Base-by-base conservation (phyloP, 2,329 filamentous ascomycete genomes). In the Aureobasidium uvarum region DNA sequence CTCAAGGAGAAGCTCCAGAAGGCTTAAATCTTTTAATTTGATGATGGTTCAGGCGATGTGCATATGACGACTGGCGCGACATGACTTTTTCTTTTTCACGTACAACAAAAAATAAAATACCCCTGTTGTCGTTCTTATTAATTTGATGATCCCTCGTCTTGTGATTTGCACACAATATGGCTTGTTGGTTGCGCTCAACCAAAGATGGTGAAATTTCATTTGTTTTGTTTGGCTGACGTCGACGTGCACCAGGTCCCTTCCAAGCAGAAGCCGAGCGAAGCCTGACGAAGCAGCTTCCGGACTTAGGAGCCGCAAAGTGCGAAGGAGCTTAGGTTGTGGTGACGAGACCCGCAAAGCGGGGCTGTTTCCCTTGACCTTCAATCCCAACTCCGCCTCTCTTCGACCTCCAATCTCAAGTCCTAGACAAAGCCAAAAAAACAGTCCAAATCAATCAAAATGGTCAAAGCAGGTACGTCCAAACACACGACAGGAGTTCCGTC, bases 401-500 rank as follows among this genome's bases (percentile, higher is more conserved):
- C 62, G 16, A 50, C 31, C 33, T 48, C 18, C 38, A 52, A 25
- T 48, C 43, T 5, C 58, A 62, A 51, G 36, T 45, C 38, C 38
- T 7, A 39, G 23, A 63, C 60, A 63, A 52, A 52, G 28, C 28
- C 50, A 33, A 48, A 52, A 54, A 36, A 48, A 63, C 23, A 43
- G 16, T 63, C 7, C 75, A 72, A 77, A 80, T 83, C 81, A 83
- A 81, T 83, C 89, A 96, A 88, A 88, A 97, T 97, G 93, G 93
- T 97, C 85, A 97, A 96, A 87, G 93, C 94, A 83, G 91, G 92
- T 96, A 87, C 77, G 90, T 86, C 33, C 67, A 33, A 7, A 20
- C 41, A 18, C 31, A 18, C 58, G 25, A 45, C 23, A 41, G 14
- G 5, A 50, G 67, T 62, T 66, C 18, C n/a, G 13, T 28, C 45